phyloP scores from a whole-genome alignment of 2,329 filamentous ascomycete species.

The Simplicillium sp. region DNA sequence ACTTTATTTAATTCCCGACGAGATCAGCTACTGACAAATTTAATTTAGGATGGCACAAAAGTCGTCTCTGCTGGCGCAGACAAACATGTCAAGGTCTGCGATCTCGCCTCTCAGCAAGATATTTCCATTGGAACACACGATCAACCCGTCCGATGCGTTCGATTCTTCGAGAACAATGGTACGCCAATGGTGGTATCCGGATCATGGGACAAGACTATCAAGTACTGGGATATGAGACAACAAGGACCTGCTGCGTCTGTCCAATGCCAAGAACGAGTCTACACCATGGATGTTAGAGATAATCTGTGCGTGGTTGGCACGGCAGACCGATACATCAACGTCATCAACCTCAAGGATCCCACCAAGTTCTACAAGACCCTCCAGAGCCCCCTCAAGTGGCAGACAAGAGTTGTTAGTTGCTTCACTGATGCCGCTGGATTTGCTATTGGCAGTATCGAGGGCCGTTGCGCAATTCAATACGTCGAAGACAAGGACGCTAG shows the following conservation, averaged over 20 bases:
- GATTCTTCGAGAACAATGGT: conserved; percentile 65
- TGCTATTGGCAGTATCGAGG: conserved; percentile 92
- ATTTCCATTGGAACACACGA: conserved; percentile 78
- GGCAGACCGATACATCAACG: conserved; percentile 91
- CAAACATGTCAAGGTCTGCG: conserved; percentile 82
- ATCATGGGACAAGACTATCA: conserved; percentile 84
- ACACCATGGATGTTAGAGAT: conserved; percentile 85
- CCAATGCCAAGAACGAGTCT: conserved; percentile 67
- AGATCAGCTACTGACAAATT: background rate
- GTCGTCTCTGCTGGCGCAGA: conserved; percentile 82
- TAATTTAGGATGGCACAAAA: conserved; percentile 75
- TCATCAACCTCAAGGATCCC: conserved; percentile 83
- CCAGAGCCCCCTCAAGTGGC: conserved; percentile 95
- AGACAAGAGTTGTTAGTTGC: conserved; percentile 90
- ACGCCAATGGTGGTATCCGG: conserved; percentile 83
- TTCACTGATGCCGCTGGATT: conserved; percentile 89
- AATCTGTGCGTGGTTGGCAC: conserved; percentile 86
- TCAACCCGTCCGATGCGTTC: conserved; percentile 66
- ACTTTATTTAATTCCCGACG: background rate
- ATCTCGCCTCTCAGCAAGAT: conserved; percentile 59
- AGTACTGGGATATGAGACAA: conserved; percentile 76
- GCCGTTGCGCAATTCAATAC: conserved; percentile 95
- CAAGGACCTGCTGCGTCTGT: conserved; percentile 56
- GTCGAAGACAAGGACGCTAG: conserved; percentile 88
- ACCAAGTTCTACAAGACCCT: conserved; percentile 92